phyloP scores from a whole-genome alignment of 139 green algal genomes.

The Pycnococcus provasolii region DNA sequence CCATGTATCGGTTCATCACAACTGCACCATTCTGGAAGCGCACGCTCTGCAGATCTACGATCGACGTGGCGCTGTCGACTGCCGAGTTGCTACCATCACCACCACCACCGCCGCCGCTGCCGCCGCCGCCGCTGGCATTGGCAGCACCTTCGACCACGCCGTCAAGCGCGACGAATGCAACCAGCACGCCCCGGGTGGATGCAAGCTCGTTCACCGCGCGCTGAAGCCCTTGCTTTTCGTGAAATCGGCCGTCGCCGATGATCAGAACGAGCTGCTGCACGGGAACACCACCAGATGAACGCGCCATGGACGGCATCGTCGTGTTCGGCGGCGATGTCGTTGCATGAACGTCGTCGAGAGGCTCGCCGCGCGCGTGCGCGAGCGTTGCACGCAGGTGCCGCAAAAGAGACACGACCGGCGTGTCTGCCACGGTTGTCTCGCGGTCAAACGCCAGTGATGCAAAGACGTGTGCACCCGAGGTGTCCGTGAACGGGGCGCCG shows the following conservation, averaged over 20 bases:
- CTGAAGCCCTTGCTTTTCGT: constrained; percentile 80
- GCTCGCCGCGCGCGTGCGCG: constrained; percentile 41
- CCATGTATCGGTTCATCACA: constrained; percentile 84
- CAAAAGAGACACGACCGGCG: constrained; percentile 78
- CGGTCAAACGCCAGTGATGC: constrained; percentile 37
- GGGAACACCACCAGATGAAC: neutral
- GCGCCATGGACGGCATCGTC: neutral
- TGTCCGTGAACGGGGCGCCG: constrained; percentile 69
- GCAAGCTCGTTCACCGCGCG: constrained; percentile 37
- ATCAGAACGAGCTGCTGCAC: constrained; percentile 94
- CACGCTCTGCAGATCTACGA: constrained; percentile 87
- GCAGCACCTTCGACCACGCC: constrained; percentile 25
- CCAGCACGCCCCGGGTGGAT: constrained; percentile 55
- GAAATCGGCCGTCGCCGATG: constrained; percentile 88
- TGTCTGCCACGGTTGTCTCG: constrained; percentile 91
- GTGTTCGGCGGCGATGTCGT: neutral
- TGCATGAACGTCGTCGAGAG: neutral
- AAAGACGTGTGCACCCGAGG: constrained; percentile 61
- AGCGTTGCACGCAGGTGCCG: constrained; percentile 56
- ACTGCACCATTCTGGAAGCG: constrained; percentile 75
- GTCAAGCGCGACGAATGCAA: constrained; percentile 70
- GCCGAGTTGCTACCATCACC: neutral
- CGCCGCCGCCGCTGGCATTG: constrained; percentile 1
- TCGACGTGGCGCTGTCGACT: constrained; percentile 28
- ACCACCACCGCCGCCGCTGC: constrained; percentile 3